A percentile compares a stretch with the other conserved stretches of the same genome.
phyloP scores from a whole-genome alignment of 306 rosid genomes.

The Luffa aegyptiaca region DNA sequence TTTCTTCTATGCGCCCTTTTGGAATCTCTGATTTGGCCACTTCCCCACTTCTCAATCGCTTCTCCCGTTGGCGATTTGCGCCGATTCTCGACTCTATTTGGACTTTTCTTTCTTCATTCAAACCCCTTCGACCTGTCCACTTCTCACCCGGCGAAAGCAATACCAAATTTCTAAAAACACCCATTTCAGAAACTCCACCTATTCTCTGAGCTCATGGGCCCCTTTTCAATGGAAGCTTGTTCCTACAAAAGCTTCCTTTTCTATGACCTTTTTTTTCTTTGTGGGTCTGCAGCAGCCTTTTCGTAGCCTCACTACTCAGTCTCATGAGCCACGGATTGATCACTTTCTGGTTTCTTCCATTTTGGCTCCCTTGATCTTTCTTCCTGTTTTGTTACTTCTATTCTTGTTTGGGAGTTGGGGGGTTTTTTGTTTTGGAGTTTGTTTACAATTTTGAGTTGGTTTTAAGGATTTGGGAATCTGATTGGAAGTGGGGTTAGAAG shows the following conservation, averaged over 20 bases:
- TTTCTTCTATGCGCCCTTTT: not conserved
- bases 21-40: not conserved
- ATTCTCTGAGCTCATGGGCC: not conserved
- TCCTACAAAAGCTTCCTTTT: not conserved
- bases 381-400: not conserved
- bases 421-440: not conserved
- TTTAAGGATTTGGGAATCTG: conserved; percentile 10
- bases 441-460: not conserved
- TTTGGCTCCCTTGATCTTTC: not conserved
- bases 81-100: not conserved
- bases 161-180: too few species aligned
- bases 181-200: not conserved
- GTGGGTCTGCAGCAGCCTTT: conserved; percentile 3
- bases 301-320: not conserved
- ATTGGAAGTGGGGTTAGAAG: conserved; percentile 23
- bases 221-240: not conserved
- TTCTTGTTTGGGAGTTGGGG: not conserved
- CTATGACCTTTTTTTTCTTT: not conserved
- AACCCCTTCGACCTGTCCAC: not conserved
- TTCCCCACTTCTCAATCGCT: not conserved
- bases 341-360: not conserved
- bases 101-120: not conserved
- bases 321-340: not conserved
- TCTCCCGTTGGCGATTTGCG: not conserved
- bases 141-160: not conserved